Evolutionary conservation across 1,284 basidiomycete species (phyloP), one percentile per base, ranked within the genome.

Genomic region (Veloporphyrellus conicus): DNA sequence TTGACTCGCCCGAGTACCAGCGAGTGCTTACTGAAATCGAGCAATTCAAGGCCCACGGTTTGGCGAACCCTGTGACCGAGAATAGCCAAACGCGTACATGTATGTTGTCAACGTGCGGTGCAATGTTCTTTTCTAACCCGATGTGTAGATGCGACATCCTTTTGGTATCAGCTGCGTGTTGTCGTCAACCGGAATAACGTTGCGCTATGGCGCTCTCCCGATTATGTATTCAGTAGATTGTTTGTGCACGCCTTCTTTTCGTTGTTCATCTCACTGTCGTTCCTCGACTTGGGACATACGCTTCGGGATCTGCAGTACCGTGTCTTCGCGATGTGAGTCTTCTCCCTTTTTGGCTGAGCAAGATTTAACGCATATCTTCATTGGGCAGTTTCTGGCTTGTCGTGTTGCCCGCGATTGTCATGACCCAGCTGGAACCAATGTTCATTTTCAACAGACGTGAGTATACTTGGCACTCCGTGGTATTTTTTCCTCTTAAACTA

Each of bases 151-250:
- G 85, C 92, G 0, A 90, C 91, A 0, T 76, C 84, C 0, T 87
- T 91, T 72, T 64, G 73, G 50, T 87, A 84, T 62, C 93, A 97
- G 68, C 72, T 96, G 57, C 77, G 78, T 63, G 75, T 78, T 6
- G 90, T 95, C 43, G 75, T 87, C 14, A 54, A 71, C 29, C 76
- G 93, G 42, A 92, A 93, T 62, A 84, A 85, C 62, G 64, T 75
- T 20, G 82, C 89, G 3, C 74, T 93, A 27, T 94, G 88, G 87
- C 75, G 93, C 48, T 90, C 82, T 14, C 82, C 88, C 0, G 82
- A 93, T 54, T 92, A 91, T 62, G 79, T 82, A 47, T 90, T 87
- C 72, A 92, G 84, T 39, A 81, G 92, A 42, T 72, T 93, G 37
- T 91, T 92, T 67, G 79, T 86, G 6, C 84, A 86, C 54, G 72